phyloP scores from a whole-genome alignment of 805 yeast genomes.

The Yarrowia keelungensis region DNA sequence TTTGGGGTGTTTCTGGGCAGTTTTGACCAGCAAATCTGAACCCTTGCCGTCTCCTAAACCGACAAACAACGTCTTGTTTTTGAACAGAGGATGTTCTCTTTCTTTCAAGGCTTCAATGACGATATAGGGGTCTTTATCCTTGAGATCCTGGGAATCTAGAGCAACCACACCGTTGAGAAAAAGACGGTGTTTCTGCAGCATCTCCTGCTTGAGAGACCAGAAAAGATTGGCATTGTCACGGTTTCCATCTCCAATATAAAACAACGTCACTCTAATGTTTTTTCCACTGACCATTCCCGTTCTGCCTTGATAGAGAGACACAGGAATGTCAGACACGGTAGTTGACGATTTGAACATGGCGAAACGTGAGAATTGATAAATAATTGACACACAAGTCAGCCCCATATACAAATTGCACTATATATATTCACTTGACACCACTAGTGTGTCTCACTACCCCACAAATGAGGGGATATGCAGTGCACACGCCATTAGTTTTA shows the following conservation, averaged over 20 bases:
- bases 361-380: background rate
- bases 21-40: constrained; percentile 7
- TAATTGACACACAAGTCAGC: background rate
- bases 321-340: background rate
- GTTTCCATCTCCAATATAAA: constrained; percentile 21
- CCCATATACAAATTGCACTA: too few species aligned
- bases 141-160: background rate
- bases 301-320: constrained; percentile 7
- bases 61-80: constrained; percentile 14
- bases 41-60: constrained; percentile 11
- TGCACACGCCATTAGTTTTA: background rate
- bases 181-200: constrained; percentile 5
- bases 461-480: constrained; percentile 20
- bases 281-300: constrained; percentile 28
- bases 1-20: constrained; percentile 8
- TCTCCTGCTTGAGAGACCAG: constrained; percentile 13
- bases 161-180: constrained; percentile 25
- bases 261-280: constrained; percentile 8
- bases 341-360: constrained; percentile 15
- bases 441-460: constrained; percentile 21
- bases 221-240: background rate
- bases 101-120: background rate
- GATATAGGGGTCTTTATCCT: background rate
- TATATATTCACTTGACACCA: background rate
- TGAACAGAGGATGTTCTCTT: constrained; percentile 1